Evolutionary conservation across 805 yeast genomes (phyloP), one percentile per base, ranked within the genome.

Genomic region (Starmerella ratchasimensis): DNA sequence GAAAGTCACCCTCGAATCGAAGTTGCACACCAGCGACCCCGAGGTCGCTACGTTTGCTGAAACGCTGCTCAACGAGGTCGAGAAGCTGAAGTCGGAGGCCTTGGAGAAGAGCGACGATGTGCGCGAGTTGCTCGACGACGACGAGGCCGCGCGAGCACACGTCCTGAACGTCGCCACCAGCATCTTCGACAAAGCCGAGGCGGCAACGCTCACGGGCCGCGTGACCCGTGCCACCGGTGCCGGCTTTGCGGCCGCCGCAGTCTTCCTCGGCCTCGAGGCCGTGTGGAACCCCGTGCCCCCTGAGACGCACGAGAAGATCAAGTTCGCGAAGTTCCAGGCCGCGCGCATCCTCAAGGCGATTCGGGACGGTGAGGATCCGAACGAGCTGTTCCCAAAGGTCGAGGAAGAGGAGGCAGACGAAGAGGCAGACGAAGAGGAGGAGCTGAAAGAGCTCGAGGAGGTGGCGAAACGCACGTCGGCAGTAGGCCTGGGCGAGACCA

Each of bases 51-150:
- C 48, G 2, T 72, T 71, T 47, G 81, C 88, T 0, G 60, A 76
- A 33, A 51, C 55, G 2, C 59, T 90, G 31, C 59, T 88, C 38
- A 93, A 79, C 51, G 69, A 69, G 3, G 72, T 90, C 26, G 98
- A 90, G 53, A 41, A 48, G 2, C 59, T 67, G 41, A 46, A 46
- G 29, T 76, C 75, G 50, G 47, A 49, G 6, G 59, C 64, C 19
- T 49, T 62, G 10, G 36, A 69, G 60, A 5, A 53, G 43, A 14
- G 44, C 24, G 46, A 46, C 25, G 41, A 61, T 16, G 48, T 71
- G 3, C 55, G 50, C 28, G 69, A 66, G 14, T 64, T 82, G 10
- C 59, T 86, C 15, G 59, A 58, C 20, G 81, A 78, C 47, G 74
- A 73, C 44, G 68, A 64, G 9, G 64, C 75, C n/a, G 70, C 76